These are phyloP conservation scores for Lathyrus sativus DNA, from an alignment of 306 rosid genomes.

Conservation along the genomic window DNA sequence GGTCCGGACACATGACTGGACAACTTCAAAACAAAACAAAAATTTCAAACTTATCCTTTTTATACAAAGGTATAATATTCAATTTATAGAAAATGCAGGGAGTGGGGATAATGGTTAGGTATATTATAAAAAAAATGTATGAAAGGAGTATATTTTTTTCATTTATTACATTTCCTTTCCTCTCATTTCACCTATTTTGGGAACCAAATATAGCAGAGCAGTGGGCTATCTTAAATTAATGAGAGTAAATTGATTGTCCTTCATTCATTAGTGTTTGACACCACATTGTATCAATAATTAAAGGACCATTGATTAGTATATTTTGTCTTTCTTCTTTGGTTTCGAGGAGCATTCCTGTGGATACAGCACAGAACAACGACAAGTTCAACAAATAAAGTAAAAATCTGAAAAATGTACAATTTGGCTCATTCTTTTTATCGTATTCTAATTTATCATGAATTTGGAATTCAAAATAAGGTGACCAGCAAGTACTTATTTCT, in stretches of 20 bases:
- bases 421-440: constrained; percentile 33
- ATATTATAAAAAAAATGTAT: too few relatives aligned
- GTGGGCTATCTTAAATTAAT: neutral
- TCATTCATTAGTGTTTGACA: neutral
- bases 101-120: too few relatives aligned
- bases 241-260: neutral
- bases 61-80: too few relatives aligned
- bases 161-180: neutral
- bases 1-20: too few relatives aligned
- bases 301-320: constrained; percentile 14
- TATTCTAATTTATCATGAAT: constrained; percentile 10
- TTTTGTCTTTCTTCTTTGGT: constrained; percentile 32
- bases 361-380: constrained; percentile 30
- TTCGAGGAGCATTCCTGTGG: constrained; percentile 33
- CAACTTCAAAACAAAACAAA: too few relatives aligned
- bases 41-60: too few relatives aligned
- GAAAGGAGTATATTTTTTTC: too few relatives aligned
- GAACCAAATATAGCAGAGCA: neutral
- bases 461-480: constrained; percentile 41
- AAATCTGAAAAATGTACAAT: constrained; percentile 21
- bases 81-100: too few relatives aligned
- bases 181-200: neutral
- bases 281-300: neutral
- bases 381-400: constrained; percentile 34
- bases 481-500: constrained; percentile 7